Base-by-base conservation (phyloP, 768 basidiomycete species). In the Calocybe indica region DNA sequence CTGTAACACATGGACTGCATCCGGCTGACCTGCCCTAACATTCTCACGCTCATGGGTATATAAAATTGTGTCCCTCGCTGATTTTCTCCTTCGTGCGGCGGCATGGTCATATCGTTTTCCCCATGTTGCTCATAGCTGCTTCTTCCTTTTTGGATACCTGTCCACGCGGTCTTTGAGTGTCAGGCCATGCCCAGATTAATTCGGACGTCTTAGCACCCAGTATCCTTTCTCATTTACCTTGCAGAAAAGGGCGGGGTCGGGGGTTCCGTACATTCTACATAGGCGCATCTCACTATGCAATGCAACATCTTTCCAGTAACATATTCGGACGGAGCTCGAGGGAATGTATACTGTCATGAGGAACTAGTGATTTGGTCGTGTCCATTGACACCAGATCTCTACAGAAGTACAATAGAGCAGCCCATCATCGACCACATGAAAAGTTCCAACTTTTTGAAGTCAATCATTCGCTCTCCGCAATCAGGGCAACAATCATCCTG, bases 81-180 rank as follows among this genome's bases (percentile, higher is more conserved):
- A 57, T 57, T 52, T 33, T 57, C 59, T 65, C 59, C 66, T 69
- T 72, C 47, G 88, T 90, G 88, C 88, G 88, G 88, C 88, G 72
- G 73, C 88, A 81, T 83, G 82, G 80, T 79, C 75, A 77, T 74
- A 55, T 63, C 62, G 45, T 63, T 85, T 22, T 85, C 83, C 88
- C 87, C 79, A 79, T 86, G 88, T 90, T 90, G 88, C 88, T 90
- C 88, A 83, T 86, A 72, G 74, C 78, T 70, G 82, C 74, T 64
- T 70, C 64, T 54, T 55, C 60, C 58, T 52, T 60, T 50, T 62
- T 57, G 58, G 65, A 52, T 56, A 58, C 59, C 22, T 31, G 9
- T 67, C 58, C 61, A 85, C 73, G 83, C 79, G 75, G 83, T 73
- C 64, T 89, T 88, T 63, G 88, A 90, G 88, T 88, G 88, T 90